Conservation (phyloP, 2,329 filamentous ascomycete genomes). For the Colletotrichum sp. region DNA sequence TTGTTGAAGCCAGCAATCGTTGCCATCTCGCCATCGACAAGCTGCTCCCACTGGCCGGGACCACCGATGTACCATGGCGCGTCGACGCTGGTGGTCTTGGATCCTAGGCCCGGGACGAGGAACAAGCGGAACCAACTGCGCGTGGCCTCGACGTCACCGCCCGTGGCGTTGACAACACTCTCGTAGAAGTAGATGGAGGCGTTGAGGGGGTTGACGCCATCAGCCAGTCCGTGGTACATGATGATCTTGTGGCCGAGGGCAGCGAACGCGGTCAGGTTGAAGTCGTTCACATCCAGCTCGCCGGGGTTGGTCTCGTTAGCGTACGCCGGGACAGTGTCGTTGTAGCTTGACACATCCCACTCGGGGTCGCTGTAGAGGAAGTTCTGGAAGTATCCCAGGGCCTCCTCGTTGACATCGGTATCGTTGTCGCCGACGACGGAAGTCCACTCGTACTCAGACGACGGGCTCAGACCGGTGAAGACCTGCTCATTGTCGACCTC, state of each 20-base stretch:
- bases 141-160: constrained; percentile 33
- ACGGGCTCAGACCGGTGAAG: constrained; percentile 46
- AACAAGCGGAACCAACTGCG: constrained; percentile 57
- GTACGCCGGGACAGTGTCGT: constrained; percentile 28
- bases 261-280: constrained; percentile 40
- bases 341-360: constrained; percentile 35
- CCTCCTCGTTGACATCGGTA: constrained; percentile 36
- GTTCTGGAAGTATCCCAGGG: constrained; percentile 37
- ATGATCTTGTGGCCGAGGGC: constrained; percentile 45
- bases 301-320: constrained; percentile 42
- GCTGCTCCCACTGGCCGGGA: constrained; percentile 28
- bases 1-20: constrained; percentile 39
- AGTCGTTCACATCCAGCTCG: constrained; percentile 38
- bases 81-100: constrained; percentile 37
- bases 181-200: constrained; percentile 40
- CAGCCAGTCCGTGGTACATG: constrained; percentile 48
- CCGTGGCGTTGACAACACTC: constrained; percentile 44
- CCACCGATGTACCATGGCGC: constrained; percentile 46
- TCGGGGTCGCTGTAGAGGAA: constrained; percentile 38
- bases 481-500: constrained; percentile 31
- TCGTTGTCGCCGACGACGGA: constrained; percentile 34
- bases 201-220: constrained; percentile 40
- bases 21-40: constrained; percentile 18
- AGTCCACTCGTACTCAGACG: constrained; percentile 47
- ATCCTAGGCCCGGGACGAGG: constrained; percentile 54